A percentile compares a stretch with the other conserved stretches of the same genome.
Evolutionary conservation across 176 grass and related monocot genomes (phyloP).

Genomic region (Aegilops bicornis): DNA sequence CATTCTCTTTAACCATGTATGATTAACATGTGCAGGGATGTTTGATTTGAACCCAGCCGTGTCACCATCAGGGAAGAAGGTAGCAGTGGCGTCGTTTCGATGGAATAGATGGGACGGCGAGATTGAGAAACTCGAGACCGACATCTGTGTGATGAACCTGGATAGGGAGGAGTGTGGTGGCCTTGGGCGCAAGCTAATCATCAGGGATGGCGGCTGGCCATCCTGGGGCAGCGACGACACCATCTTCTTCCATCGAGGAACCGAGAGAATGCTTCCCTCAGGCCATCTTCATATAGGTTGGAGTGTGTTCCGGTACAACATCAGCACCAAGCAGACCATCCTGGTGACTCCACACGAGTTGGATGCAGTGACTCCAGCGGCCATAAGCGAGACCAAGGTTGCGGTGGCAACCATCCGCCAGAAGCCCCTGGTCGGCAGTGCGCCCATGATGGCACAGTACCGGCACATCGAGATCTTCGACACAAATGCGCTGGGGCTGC

Average conservation of each 20-base stretch:
- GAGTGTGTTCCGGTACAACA: slow-evolving; percentile 12
- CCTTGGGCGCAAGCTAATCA: neutral
- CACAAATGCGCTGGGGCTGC: neutral
- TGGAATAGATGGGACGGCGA: neutral
- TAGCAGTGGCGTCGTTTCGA: slow-evolving; percentile 32
- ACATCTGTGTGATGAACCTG: slow-evolving; percentile 43
- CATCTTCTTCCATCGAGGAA: slow-evolving; percentile 39
- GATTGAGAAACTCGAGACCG: neutral
- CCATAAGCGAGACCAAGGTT: slow-evolving; percentile 30
- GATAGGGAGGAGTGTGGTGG: neutral
- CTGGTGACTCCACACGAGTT: neutral
- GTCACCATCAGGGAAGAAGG: slow-evolving; percentile 28
- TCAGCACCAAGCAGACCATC: neutral
- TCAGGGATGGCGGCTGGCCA: slow-evolving; percentile 39
- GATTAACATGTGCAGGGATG: neutral
- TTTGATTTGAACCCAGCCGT: slow-evolving; percentile 36
- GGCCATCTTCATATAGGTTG: no score
- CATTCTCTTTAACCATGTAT: no score
- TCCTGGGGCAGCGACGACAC: slow-evolving; percentile 40
- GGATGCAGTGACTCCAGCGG: slow-evolving; percentile 39
- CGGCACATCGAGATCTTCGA: slow-evolving; percentile 42
- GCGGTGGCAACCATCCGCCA: slow-evolving; percentile 33
- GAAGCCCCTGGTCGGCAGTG: neutral
- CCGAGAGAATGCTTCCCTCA: neutral
- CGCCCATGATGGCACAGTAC: neutral